Evolutionary conservation across 23 red algal genomes (phyloP), one percentile per base, ranked within the genome.

Genomic region (Cyanidioschyzon merolae): DNA sequence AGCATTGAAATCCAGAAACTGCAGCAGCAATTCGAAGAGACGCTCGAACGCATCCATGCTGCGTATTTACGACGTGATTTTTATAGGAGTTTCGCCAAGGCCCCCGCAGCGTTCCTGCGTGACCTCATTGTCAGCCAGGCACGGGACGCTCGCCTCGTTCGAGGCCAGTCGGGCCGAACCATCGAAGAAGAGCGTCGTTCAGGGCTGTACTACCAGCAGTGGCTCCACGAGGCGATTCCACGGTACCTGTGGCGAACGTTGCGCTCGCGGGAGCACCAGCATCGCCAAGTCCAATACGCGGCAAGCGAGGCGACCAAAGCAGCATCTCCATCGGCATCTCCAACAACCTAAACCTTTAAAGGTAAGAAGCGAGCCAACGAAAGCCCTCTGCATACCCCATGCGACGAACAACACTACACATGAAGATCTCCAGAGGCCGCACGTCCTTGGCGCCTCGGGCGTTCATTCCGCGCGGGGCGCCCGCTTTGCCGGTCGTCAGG

Each of bases 351-450:
- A 71, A 71, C 16, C 3, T 71, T 32, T 35, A 71, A 7, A 71
- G 32, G 32, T 71, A 71, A 7, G 63, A 71, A 7, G 63, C 21
- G 7, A 98, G 84, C 94, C 94, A 98, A 41, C 88, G 76, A 81
- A 98, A 98, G 35, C 94, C 94, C 41, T 98, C 88, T 37, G 80
- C 88, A 57, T 89, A 91, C 41, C 94, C 94, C 88, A 98, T 98
- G 63, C 87, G 90, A 31, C 88, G 39, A 0, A 91, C 94, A 24
- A 98, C 88, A 25, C 84, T 89, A 40, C 85, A 87, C 94, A 98
- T 98, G 77, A 98, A 98, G 37, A 98, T 68, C 77, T 98, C 94
- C 35, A 98, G 85, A 58, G 94, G 94, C 50, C 94, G 86, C 58
- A 98, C 85, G 38, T 98, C 94, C 57, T 86, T 79, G 63, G n/a